Conservation (phyloP, 768 basidiomycete species). For the Tephrocybe sp. region DNA sequence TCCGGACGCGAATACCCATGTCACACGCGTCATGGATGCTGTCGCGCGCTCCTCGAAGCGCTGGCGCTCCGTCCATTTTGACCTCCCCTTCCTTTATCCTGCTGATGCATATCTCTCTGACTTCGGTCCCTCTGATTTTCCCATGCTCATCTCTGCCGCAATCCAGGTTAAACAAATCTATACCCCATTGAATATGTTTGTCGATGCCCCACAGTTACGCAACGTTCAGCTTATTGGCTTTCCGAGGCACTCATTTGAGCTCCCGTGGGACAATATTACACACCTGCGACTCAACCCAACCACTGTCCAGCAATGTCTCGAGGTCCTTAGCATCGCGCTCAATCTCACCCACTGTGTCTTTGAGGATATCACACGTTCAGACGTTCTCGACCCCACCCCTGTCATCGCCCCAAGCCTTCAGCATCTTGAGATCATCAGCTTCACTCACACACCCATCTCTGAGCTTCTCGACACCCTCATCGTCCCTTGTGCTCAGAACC, state of each 20-base stretch:
- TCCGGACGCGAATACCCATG: constrained; percentile 5
- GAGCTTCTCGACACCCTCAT: constrained; percentile 18
- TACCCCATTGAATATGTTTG: constrained; percentile 12
- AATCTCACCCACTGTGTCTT: constrained; percentile 17
- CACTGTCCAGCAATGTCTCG: constrained; percentile 17
- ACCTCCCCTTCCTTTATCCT: constrained; percentile 17
- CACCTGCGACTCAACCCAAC: constrained; percentile 16
- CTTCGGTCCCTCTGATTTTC: constrained; percentile 9
- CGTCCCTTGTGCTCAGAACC: constrained; percentile 11
- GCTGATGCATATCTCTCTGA: constrained; percentile 10
- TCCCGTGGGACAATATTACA: constrained; percentile 15
- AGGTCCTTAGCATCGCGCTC: constrained; percentile 10
- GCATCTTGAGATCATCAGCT: constrained; percentile 15
- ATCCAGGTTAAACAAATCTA: constrained; percentile 5
- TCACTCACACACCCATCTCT: constrained; percentile 15
- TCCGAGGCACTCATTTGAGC: constrained; percentile 8
- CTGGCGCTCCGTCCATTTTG: constrained; percentile 14
- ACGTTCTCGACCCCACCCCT: constrained; percentile 17
- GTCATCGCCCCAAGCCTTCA: constrained; percentile 13
- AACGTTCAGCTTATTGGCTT: constrained; percentile 15
- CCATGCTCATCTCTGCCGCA: constrained; percentile 9
- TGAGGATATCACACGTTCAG: constrained; percentile 17
- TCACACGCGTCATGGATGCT: constrained; percentile 16
- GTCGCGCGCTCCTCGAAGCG: constrained; percentile 14
- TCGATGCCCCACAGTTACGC: constrained; percentile 11